Base-by-base conservation (phyloP, 2,329 filamentous ascomycete species). In the Nothophoma quercina region DNA sequence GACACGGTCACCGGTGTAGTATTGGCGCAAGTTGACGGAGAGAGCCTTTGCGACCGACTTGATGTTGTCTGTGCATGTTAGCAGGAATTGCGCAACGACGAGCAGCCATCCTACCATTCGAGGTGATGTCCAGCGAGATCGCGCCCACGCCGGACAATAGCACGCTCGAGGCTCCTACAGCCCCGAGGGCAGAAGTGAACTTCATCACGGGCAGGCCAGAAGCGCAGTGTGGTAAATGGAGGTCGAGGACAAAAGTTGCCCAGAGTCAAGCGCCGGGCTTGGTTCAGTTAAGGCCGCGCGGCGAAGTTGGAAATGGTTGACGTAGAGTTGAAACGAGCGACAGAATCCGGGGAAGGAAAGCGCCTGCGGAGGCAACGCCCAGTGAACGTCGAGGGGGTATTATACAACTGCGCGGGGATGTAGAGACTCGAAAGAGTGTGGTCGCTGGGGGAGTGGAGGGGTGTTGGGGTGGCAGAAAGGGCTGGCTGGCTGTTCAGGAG, bases 1-100 rank as follows among this genome's bases (percentile, higher is more conserved):
- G n/a, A 80, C 81, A 25, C 78, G 74, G 63, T 88, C 87, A 40
- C 87, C 87, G 1, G 78, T 80, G 72, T 89, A 90, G 71, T 85
- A 88, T 33, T 78, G 78, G 79, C 89, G 85, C 63, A 86, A 77
- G 38, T 81, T 85, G 42, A 79, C 77, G 5, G 86, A 86, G 44
- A 89, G 74, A 1, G 81, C 83, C 56, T 81, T 83, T 15, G 87
- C 82, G 5, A 85, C 86, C 56, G 79, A 78, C 59, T 82, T 83
- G 63, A 90, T 81, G 0, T 86, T 89, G 26, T 75, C 86, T 88
- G 62, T 15, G n/a, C 5, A 30, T 33, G 53, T 68, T 41, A 69
- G 61, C 29, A 19, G 12, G 30, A 30, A 32, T 34, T 16, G 46
- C 13, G 40, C 18, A n/a, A 15, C 9, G 16, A 25, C 38, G 32